Conservation (phyloP, 2,329 filamentous ascomycete genomes). For the Neurospora sp. region DNA sequence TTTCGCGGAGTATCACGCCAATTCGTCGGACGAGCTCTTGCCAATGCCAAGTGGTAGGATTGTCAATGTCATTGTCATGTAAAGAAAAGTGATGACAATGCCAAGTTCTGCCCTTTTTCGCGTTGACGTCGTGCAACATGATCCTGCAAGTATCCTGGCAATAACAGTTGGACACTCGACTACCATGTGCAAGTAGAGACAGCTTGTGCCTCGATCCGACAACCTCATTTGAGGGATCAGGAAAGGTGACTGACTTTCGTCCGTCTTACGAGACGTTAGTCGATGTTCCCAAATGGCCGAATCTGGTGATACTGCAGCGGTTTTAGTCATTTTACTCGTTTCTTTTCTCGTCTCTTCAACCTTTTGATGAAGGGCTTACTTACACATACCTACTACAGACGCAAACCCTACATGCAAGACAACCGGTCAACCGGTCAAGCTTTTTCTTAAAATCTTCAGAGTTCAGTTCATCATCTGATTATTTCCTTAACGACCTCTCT, state of each 20-base stretch:
- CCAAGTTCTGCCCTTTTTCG: neutral
- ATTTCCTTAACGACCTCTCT: fast-evolving
- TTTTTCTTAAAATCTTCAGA: neutral
- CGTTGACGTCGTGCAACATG: neutral
- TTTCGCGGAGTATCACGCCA: neutral
- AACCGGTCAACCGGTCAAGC: neutral
- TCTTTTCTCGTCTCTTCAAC: neutral
- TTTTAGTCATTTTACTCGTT: neutral
- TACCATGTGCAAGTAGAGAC: neutral
- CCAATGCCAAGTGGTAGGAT: neutral
- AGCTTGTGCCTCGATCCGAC: neutral
- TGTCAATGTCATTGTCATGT: neutral
- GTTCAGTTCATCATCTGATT: neutral
- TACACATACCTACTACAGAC: neutral
- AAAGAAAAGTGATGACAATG: neutral
- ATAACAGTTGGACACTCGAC: neutral
- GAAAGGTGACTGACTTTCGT: neutral
- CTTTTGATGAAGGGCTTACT: neutral
- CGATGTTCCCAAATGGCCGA: neutral
- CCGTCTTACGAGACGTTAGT: neutral
- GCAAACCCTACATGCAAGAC: neutral
- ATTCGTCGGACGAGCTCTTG: neutral
- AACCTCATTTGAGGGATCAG: neutral
- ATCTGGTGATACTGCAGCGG: neutral
- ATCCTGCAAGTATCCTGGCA: neutral